Evolutionary conservation across 345 rosid species (phyloP), one percentile per base, ranked within the genome.

Genomic region (Lenwebbia sp.): DNA sequence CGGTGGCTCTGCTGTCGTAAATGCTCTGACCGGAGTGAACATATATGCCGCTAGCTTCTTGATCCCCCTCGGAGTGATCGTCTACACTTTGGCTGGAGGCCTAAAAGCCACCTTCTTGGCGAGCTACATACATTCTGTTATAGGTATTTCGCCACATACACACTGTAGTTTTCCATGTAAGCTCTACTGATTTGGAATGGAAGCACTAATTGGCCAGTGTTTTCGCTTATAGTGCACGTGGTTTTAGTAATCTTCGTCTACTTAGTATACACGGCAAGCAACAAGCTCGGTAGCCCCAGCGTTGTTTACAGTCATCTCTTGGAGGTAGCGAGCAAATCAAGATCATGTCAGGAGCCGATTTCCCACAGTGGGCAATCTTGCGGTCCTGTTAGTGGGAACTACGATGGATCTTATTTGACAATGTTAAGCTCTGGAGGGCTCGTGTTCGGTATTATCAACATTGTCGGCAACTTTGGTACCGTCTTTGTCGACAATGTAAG

Each of bases 391-490:
- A 53, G 56, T 54, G 99, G 96, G 41, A 96, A 95, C 88, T 91
- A 90, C 89, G 91, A 55, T 52, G 99, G 98, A 25, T 94, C 98
- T 83, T 95, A 94, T 89, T 65, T 95, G 40, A 96, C 98, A 62
- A 95, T 95, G 96, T 82, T 95, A 89, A 96, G 99, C 86, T 95
- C 99, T 2, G 99, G 99, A 4, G 99, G 99, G 33, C 93, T 95
- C 62, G 93, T 95, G 84, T 96, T 96, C 13, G 99, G 99, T 86
- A 93, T 95, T 37, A 95, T 96, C 86, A 96, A 95, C 90, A 91
- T 96, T 44, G 96, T 94, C 14, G 99, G 99, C 74, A 95, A 95
- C 90, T 96, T 95, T 4, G 98, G 98, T 90, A 95, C 98, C 2
- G 96, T 96, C 89, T 96, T 95, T 78, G 98, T 95, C 7, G 99